Evolutionary conservation across 176 grass and related monocot genomes (phyloP).

Genomic region (Paspalum notatum): DNA sequence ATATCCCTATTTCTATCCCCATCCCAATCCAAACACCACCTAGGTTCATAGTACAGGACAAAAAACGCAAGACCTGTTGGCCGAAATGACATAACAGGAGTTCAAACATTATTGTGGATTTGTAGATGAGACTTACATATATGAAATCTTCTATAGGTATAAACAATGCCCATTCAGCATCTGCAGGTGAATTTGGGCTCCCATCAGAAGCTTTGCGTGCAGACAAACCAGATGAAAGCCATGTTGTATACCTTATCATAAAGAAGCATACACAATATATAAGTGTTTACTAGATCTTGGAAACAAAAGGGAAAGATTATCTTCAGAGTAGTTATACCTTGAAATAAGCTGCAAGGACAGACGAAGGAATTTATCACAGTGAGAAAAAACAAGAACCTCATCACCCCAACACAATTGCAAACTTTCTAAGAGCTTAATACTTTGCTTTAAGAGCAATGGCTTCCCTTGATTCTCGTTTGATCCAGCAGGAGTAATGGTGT

Average conservation of each 20-base stretch:
- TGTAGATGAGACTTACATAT: conserved; percentile 66
- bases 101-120: conserved; percentile 21
- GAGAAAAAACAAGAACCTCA: conserved; percentile 89
- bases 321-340: conserved; percentile 55
- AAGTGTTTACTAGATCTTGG: conserved; percentile 32
- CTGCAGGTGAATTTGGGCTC: conserved; percentile 46
- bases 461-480: conserved; percentile 49
- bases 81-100: conserved; percentile 12
- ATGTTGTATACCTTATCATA: conserved; percentile 80
- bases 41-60: background rate
- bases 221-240: conserved; percentile 85
- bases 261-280: conserved; percentile 31
- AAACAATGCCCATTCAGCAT: conserved; percentile 83
- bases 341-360: conserved; percentile 93
- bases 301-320: conserved; percentile 17
- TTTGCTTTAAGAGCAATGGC: conserved; percentile 73
- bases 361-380: conserved; percentile 92
- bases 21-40: no score
- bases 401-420: conserved; percentile 87
- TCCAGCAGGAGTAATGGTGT: conserved; percentile 59
- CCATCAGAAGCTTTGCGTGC: conserved; percentile 63
- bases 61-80: background rate
- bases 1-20: no score
- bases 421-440: conserved; percentile 86
- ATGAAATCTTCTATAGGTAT: conserved; percentile 84